Evolutionary conservation across 768 basidiomycete species (phyloP), one percentile per base, ranked within the genome.

Genomic region (Tricholoma sp.): DNA sequence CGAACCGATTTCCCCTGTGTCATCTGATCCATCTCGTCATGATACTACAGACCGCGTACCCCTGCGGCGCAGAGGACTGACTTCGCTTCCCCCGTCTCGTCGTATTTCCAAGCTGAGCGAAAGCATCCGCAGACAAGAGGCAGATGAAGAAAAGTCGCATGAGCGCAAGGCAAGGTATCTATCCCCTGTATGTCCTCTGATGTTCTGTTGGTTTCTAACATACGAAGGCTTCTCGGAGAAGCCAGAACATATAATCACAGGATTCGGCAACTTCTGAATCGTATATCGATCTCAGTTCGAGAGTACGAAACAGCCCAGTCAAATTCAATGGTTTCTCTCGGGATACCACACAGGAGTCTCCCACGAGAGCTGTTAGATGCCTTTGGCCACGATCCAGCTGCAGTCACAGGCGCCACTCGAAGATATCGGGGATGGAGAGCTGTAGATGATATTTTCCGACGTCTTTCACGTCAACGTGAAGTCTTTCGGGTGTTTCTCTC

Each of bases 351-450:
- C 60, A 71, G 65, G 13, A 71, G 73, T 37, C 73, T 91, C 39
- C 84, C 89, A 6, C 73, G 74, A 60, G 86, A 89, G 18, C 75
- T 91, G 6, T 68, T 89, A 36, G 89, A 91, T 50, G 85, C 88
- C 2, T 83, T 90, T 63, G 81, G 78, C 36, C 88, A 88, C 57
- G 89, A 92, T 65, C 89, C 89, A 49, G 82, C 87, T 2, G 83
- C 85, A n/a, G 83, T 90, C 17, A 87, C 83, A 2, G 79, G 86
- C 15, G 71, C 79, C 6, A 88, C 89, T 0, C 80, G 84, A 48
- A 75, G 80, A 42, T 75, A 78, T 29, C 74, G 72, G 51, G 82
- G 88, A 9, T 91, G 86, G 85, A 75, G 78, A 58, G 87, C 85
- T 1, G 86, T 90, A 13, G 89, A 92, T 56, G 87, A 92, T 56